Conservation (phyloP, 176 grass and related monocot species). For the Chloris gayana region DNA sequence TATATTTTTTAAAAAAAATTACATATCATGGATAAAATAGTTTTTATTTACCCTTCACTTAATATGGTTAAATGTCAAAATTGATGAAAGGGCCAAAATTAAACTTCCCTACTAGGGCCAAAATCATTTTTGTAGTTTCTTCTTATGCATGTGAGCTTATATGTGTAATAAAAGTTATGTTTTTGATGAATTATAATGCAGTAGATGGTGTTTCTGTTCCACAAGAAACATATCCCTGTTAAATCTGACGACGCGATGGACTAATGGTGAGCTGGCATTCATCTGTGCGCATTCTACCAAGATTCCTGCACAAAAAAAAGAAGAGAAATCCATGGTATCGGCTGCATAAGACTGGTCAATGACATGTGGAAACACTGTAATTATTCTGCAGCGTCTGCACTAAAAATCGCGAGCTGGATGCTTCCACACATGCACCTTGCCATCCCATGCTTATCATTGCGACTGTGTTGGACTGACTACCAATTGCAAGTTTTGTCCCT, state of each 20-base stretch:
- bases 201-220: neutral
- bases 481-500: slow-evolving; percentile 23
- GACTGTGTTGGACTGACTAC: neutral
- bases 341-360: slow-evolving; percentile 34
- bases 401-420: slow-evolving; percentile 23
- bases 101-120: no score
- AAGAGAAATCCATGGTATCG: neutral
- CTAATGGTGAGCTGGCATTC: slow-evolving; percentile 16
- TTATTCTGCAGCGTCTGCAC: neutral
- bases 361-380: slow-evolving; percentile 31
- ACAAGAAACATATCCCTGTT: neutral
- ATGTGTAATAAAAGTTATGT: neutral
- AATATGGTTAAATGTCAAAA: no score
- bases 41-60: no score
- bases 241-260: neutral
- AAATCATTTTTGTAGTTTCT: neutral
- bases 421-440: slow-evolving; percentile 35
- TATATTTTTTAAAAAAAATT: no score
- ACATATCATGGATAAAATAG: no score
- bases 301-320: slow-evolving; percentile 31
- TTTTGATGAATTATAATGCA: neutral
- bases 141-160: neutral
- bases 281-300: slow-evolving; percentile 1
- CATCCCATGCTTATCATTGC: slow-evolving; percentile 14
- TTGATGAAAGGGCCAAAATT: no score